Evolutionary conservation across 2,329 filamentous ascomycete genomes (phyloP).

Genomic region (Colletotrichum aenigma): DNA sequence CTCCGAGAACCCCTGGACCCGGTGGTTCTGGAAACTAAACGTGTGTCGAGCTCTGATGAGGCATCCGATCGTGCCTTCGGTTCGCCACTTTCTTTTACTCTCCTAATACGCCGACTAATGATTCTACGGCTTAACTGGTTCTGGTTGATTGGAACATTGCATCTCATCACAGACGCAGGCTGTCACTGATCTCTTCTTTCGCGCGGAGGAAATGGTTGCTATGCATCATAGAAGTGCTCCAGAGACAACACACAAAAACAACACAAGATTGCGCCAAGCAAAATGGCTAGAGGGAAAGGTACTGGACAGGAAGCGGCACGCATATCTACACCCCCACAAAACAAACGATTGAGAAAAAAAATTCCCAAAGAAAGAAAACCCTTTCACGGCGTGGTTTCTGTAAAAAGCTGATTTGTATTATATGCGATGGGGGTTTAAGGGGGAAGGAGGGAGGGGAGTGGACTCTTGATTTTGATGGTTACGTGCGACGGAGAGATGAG

Average conservation of each 20-base stretch:
- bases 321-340: background rate
- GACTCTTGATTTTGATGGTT: background rate
- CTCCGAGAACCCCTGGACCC: conserved; percentile 49
- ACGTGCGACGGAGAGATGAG: background rate
- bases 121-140: conserved; percentile 28
- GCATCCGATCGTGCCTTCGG: background rate
- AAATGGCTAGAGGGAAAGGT: background rate
- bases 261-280: conserved; percentile 9
- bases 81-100: conserved; percentile 15
- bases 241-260: conserved; percentile 1
- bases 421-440: conserved; percentile 2
- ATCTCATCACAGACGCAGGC: conserved; percentile 21
- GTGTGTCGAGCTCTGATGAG: conserved; percentile 15
- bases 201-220: background rate
- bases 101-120: conserved; percentile 42
- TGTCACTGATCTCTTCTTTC: conserved; percentile 22
- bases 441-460: background rate
- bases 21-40: conserved; percentile 47
- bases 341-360: background rate
- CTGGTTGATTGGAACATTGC: conserved; percentile 15
- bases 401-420: conserved; percentile 23
- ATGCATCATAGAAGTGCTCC: conserved; percentile 22
- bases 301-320: background rate
- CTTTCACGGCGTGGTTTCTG: conserved; percentile 10
- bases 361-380: background rate